These are phyloP conservation scores for Boletales sp. DNA, from an alignment of 768 basidiomycete species.

Conservation along the genomic window DNA sequence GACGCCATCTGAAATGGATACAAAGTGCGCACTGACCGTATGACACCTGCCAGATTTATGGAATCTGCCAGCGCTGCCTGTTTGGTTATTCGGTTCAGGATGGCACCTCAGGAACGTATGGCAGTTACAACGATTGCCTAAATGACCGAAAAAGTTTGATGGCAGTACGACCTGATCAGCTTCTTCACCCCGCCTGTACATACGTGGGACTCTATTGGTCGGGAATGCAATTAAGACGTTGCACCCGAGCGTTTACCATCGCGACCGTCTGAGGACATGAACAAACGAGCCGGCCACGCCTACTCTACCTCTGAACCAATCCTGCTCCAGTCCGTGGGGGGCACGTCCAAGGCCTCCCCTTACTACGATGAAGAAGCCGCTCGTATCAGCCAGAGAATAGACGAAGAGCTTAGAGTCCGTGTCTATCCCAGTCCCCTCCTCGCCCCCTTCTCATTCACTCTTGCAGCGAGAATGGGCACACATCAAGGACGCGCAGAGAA, in stretches of 20 bases:
- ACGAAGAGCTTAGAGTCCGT: conserved; percentile 53
- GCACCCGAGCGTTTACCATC: conserved; percentile 15
- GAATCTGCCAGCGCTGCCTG: not conserved
- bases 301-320: conserved; percentile 31
- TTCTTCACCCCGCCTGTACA: conserved; percentile 35
- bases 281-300: conserved; percentile 26
- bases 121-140: conserved; percentile 19
- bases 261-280: conserved; percentile 20
- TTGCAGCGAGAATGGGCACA: conserved; percentile 47
- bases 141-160: conserved; percentile 24
- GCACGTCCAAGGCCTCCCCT: conserved; percentile 28
- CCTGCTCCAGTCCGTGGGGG: conserved; percentile 30
- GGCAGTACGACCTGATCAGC: conserved; percentile 28
- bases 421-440: conserved; percentile 1
- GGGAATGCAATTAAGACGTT: conserved; percentile 31
- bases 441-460: conserved; percentile 4
- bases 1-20: not conserved
- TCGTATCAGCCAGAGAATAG: conserved; percentile 48
- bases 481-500: conserved; percentile 42
- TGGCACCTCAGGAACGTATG: conserved; percentile 14
- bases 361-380: conserved; percentile 43
- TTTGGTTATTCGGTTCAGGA: conserved; percentile 1
- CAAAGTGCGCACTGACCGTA: not conserved
- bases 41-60: not conserved
- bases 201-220: conserved; percentile 32